Percentiles rank a stretch among this genome's conserved stretches.
These are phyloP conservation scores for Rubia occidens DNA, from an alignment of 305 asterid genomes.

Conservation along the genomic window DNA sequence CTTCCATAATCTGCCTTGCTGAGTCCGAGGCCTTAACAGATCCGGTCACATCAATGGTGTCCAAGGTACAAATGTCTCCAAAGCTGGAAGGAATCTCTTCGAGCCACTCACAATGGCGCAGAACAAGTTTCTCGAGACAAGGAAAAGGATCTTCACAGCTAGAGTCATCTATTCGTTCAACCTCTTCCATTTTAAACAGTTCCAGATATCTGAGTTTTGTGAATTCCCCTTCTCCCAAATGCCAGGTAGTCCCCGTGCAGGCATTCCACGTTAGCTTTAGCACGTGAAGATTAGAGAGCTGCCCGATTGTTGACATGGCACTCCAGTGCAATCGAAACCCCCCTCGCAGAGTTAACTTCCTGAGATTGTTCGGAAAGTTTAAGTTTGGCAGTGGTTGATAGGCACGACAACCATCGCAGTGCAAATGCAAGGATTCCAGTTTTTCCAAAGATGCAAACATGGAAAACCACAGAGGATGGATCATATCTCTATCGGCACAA, in stretches of 20 bases:
- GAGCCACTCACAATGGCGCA: neutral
- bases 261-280: neutral
- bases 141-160: neutral
- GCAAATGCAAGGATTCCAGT: neutral
- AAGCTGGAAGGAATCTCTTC: conserved; percentile 1
- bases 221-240: neutral
- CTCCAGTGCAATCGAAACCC: neutral
- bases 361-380: neutral
- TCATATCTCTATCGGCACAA: neutral
- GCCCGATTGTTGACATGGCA: neutral
- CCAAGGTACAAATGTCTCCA: neutral
- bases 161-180: neutral
- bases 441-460: neutral
- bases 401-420: neutral
- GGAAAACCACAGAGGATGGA: neutral
- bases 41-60: neutral
- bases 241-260: neutral
- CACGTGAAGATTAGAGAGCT: neutral
- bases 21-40: neutral
- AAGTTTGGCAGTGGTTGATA: neutral
- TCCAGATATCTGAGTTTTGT: neutral
- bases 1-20: neutral
- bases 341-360: neutral
- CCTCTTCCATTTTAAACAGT: neutral
- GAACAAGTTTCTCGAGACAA: neutral